Conservation (phyloP, 768 basidiomycete genomes). For the Rhizopogon vinicolor region DNA sequence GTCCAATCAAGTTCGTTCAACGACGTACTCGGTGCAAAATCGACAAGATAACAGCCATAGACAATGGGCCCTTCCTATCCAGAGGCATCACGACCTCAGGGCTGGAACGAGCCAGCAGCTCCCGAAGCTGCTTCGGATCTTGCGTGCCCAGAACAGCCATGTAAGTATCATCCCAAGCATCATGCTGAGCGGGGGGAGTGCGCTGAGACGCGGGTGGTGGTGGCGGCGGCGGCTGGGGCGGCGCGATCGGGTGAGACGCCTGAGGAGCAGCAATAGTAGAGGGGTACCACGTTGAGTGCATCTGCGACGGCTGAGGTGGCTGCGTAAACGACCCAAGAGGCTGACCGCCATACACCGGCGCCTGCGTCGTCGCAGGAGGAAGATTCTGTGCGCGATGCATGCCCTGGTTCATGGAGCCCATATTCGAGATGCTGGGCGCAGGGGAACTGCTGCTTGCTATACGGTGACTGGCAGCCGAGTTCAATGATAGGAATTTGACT, state of each 20-base stretch:
- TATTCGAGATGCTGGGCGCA: constrained; percentile 16
- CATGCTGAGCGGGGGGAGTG: constrained; percentile 52
- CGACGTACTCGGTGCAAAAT: constrained; percentile 73
- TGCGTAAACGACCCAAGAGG: constrained; percentile 23
- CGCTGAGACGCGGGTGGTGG: constrained; percentile 38
- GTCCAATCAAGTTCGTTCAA: background rate
- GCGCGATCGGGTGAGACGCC: constrained; percentile 73
- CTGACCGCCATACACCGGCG: constrained; percentile 24
- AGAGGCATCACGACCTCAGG: constrained; percentile 79
- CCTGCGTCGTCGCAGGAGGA: constrained; percentile 34
- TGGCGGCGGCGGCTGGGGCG: constrained; percentile 45
- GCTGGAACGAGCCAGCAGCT: constrained; percentile 67
- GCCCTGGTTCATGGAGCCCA: constrained; percentile 33
- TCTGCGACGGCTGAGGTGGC: constrained; percentile 25
- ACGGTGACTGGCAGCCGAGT: constrained; percentile 35
- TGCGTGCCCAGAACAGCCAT: constrained; percentile 72
- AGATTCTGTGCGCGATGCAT: constrained; percentile 31
- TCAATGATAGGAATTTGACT: constrained; percentile 73
- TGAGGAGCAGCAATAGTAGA: constrained; percentile 71
- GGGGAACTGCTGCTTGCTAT: constrained; percentile 29
- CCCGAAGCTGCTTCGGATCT: constrained; percentile 69
- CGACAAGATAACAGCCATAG: constrained; percentile 81
- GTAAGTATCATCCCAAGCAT: constrained; percentile 86
- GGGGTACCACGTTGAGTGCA: constrained; percentile 51
- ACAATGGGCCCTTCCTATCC: constrained; percentile 63